phyloP scores from a whole-genome alignment of 1,284 basidiomycete genomes.

The Cryptococcus maquisensis region DNA sequence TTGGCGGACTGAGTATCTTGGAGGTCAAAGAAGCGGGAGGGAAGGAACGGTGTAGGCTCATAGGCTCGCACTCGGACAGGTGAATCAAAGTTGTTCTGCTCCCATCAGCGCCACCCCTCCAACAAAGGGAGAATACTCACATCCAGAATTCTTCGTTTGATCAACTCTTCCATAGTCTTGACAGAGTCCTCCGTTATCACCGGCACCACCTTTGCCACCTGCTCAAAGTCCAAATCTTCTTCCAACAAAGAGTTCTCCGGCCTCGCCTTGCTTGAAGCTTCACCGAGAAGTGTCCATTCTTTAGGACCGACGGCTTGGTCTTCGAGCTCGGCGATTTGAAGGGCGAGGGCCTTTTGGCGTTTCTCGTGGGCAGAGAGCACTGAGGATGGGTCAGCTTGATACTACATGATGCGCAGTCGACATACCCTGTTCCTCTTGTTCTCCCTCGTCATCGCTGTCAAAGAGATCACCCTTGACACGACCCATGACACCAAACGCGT shows the following conservation, averaged over 20 bases:
- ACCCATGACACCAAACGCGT: slow-evolving; percentile 46
- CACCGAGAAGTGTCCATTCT: slow-evolving; percentile 93
- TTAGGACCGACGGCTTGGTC: slow-evolving; percentile 55
- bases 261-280: slow-evolving; percentile 73
- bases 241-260: slow-evolving; percentile 90
- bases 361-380: slow-evolving; percentile 54
- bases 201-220: slow-evolving; percentile 76
- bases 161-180: slow-evolving; percentile 77
- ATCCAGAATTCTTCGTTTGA: slow-evolving; percentile 85
- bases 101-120: neutral
- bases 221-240: slow-evolving; percentile 94
- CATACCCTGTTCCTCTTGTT: slow-evolving; percentile 33
- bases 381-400: slow-evolving; percentile 8
- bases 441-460: slow-evolving; percentile 48
- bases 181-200: slow-evolving; percentile 87
- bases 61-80: slow-evolving; percentile 73
- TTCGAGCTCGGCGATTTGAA: slow-evolving; percentile 56
- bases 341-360: slow-evolving; percentile 51
- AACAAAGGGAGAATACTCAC: slow-evolving; percentile 40
- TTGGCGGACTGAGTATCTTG: slow-evolving; percentile 82
- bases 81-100: slow-evolving; percentile 73
- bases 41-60: slow-evolving; percentile 83
- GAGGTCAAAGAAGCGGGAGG: slow-evolving; percentile 83
- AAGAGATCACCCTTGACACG: slow-evolving; percentile 55
- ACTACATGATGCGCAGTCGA: slow-evolving; percentile 4